These are phyloP conservation scores for Debaryomycetaceae sp. DNA, from an alignment of 1,139 yeast species.

Conservation along the genomic window DNA sequence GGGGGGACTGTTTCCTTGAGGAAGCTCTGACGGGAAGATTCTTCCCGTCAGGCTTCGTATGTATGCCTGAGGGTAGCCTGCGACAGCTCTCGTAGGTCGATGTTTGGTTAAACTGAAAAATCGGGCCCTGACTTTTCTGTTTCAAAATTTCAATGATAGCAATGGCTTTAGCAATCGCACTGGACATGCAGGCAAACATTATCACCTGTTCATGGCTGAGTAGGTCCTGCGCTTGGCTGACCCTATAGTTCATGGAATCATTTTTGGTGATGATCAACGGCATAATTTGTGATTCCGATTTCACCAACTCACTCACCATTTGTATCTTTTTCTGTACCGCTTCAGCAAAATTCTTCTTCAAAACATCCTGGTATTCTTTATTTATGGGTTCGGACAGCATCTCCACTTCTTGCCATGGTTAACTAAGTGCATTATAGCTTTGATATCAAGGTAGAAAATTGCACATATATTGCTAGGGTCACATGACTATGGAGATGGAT, in stretches of 20 bases:
- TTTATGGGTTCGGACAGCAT: neutral
- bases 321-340: neutral
- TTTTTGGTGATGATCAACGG: slow-evolving; percentile 10
- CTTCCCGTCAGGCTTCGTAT: too few relatives aligned
- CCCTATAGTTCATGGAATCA: slow-evolving; percentile 5
- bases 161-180: slow-evolving; percentile 21
- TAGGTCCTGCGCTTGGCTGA: slow-evolving; percentile 1
- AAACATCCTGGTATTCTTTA: neutral
- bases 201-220: slow-evolving; percentile 9
- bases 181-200: slow-evolving; percentile 17
- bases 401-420: neutral
- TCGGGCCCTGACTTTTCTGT: slow-evolving; percentile 2
- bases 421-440: too few relatives aligned
- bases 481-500: too few relatives aligned
- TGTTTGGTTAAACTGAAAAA: neutral
- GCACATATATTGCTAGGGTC: too few relatives aligned
- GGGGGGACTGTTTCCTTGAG: too few relatives aligned
- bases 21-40: too few relatives aligned
- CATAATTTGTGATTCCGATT: neutral
- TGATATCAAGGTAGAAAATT: too few relatives aligned
- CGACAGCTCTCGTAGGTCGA: slow-evolving; percentile 3
- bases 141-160: slow-evolving; percentile 28
- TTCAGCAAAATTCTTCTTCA: neutral
- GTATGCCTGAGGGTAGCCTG: too few relatives aligned
- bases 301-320: neutral